Conservation (phyloP, 179 eudicot species). For the Camellia oleifera region DNA sequence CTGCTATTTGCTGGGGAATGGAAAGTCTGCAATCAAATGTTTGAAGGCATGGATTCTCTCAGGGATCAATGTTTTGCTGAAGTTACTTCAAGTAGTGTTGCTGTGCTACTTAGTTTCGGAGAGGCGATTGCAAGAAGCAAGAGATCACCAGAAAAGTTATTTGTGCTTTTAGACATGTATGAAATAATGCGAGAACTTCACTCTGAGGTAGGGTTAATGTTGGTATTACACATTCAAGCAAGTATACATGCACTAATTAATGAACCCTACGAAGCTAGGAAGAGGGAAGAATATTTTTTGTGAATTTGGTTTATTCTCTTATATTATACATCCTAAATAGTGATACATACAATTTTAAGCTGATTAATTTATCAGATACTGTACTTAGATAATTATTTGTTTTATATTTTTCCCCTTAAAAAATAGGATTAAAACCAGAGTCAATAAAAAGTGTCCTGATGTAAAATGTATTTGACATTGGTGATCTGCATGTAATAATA, state of each 20-base stretch:
- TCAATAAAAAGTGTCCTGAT: too few relatives aligned
- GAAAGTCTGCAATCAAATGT: conserved; percentile 85
- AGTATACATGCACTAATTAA: neutral
- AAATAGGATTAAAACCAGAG: too few relatives aligned
- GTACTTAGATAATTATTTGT: too few relatives aligned
- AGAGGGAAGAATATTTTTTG: neutral
- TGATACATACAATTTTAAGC: neutral
- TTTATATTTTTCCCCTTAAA: too few relatives aligned
- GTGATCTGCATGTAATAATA: too few relatives aligned
- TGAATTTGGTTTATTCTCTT: neutral
- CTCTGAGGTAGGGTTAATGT: conserved; percentile 56
- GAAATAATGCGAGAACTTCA: conserved; percentile 98
- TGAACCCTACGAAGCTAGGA: neutral
- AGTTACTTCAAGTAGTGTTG: conserved; percentile 86
- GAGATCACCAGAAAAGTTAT: conserved; percentile 94
- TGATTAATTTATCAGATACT: neutral
- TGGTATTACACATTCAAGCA: neutral
- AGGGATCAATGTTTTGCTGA: conserved; percentile 91
- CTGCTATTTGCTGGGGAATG: conserved; percentile 94
- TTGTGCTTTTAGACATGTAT: conserved; percentile 95
- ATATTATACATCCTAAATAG: neutral
- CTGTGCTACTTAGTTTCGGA: conserved; percentile 88
- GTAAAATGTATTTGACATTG: too few relatives aligned
- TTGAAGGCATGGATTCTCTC: conserved; percentile 80
- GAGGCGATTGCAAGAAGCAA: conserved; percentile 97